These are phyloP conservation scores for Hymenoscyphus scutula DNA, from an alignment of 2,329 filamentous ascomycete genomes.

Conservation along the genomic window DNA sequence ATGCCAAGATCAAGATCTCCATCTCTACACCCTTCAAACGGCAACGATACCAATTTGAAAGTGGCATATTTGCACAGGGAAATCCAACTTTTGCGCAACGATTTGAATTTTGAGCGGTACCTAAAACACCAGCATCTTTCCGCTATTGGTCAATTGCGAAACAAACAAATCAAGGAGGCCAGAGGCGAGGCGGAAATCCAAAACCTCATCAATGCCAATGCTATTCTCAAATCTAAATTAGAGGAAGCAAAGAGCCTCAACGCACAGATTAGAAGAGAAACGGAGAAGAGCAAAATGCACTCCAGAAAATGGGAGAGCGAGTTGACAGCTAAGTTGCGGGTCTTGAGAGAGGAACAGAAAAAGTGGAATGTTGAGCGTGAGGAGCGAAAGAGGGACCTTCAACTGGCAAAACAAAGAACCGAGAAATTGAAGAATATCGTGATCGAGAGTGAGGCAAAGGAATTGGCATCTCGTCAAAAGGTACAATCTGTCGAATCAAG, in stretches of 20 bases:
- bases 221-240: conserved; percentile 68
- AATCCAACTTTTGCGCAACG: conserved; percentile 73
- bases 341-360: conserved; percentile 68
- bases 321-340: conserved; percentile 62
- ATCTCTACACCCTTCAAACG: conserved; percentile 33
- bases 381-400: conserved; percentile 55
- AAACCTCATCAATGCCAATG: conserved; percentile 74
- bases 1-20: conserved; percentile 29
- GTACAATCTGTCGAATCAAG: conserved; percentile 61
- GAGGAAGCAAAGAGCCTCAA: conserved; percentile 71
- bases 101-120: conserved; percentile 80
- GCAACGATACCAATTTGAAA: conserved; percentile 33
- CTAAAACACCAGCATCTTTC: conserved; percentile 80
- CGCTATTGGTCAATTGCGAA: conserved; percentile 75
- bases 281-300: conserved; percentile 67
- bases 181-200: conserved; percentile 80
- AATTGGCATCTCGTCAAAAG: conserved; percentile 61
- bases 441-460: conserved; percentile 66
- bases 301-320: conserved; percentile 77
- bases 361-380: conserved; percentile 58
- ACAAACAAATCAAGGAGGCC: conserved; percentile 72
- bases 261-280: conserved; percentile 68
- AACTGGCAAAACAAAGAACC: conserved; percentile 56
- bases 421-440: conserved; percentile 65
- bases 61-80: conserved; percentile 65